Evolutionary conservation across 2,329 filamentous ascomycete species (phyloP), one percentile per base, ranked within the genome.

Genomic region (Ascochyta pisi): DNA sequence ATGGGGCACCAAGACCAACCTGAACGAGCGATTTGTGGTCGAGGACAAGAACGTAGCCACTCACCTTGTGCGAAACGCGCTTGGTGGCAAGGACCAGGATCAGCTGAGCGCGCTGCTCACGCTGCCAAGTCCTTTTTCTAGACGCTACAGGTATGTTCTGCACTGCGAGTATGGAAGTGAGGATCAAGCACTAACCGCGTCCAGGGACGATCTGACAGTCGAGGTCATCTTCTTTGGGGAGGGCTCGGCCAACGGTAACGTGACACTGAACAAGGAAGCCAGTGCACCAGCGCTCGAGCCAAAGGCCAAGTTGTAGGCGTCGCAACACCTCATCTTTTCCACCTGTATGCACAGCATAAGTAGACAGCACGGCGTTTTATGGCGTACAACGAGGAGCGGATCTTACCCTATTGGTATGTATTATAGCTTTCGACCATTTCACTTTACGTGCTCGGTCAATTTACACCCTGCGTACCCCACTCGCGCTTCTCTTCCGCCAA

Each of bases 161-260:
- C 15, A 27, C 6, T 9, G 2, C 29, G 4, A 9, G 6, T 6
- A n/a, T 9, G 16, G 24, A n/a, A 16, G 1, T n/a, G 22, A 40
- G 37, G 24, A 0, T 13, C 4, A 19, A 15, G 9, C 24, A 15
- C 41, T 50, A 26, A 55, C 9, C 13, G 49, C 64, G 68, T 43
- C 71, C 43, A 94, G 92, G 65, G 95, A 99, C 73, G 95, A 99
- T 73, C 80, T 99, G 61, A 99, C 95, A 0, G 94, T 99, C 15
- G 92, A 99, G 76, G 95, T 99, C 58, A 96, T 99, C 71, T 99
- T 99, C 83, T 99, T 99, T 69, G 95, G 95, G 57, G 86, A 96
- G 65, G 86, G 89, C 33, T 71, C 88, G 49, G 88, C 88, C 73
- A 89, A 84, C 27, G 92, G 93, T 33, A 88, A 89, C 61, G 89